Evolutionary conservation across 1,284 basidiomycete genomes (phyloP), one percentile per base, ranked within the genome.

Genomic region (Cystobasidium slooffiae): DNA sequence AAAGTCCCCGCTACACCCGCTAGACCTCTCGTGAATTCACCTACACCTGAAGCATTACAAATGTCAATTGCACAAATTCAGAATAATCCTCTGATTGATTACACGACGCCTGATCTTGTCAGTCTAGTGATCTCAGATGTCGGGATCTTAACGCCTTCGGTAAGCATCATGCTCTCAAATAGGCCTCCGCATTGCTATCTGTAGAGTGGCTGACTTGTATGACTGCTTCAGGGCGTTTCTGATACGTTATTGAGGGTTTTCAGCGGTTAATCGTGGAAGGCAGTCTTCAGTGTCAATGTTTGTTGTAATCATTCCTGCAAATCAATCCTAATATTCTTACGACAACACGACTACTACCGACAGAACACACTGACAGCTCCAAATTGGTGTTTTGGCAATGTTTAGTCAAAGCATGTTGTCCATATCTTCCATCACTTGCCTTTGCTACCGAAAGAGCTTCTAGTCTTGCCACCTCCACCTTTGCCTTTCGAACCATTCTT

Each of bases 91-190:
- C 78, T 81, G 59, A 82, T 85, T 20, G 85, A 85, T 78, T 82
- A 85, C 56, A 85, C 84, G 1, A 83, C 83, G 22, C 79, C 80
- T 1, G 79, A 81, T 56, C 69, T 78, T 6, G 76, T 79, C 20
- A 58, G 41, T 20, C 86, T 95, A 44, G 90, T 97, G 44, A 92
- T 97, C 80, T 93, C 91, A 74, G 94, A 97, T 78, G 90, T 95
- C 37, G 94, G 94, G 46, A 92, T 92, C 77, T 85, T 97, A 76
- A 95, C 94, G 20, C 94, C 94, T 8, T 73, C 70, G n/a, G 69
- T 72, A 43, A 43, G 69, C 52, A 14, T 63, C 14, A 18, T 47
- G 9, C 46, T 37, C 14, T 12, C 14, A 16, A 16, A 41, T 31
- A 18, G 37, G 16, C 31, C 5, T 18, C 43, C 16, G 6, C 47